These are phyloP conservation scores for Bigelowiella natans DNA, from an alignment of 78 protist genomes.

Conservation along the genomic window DNA sequence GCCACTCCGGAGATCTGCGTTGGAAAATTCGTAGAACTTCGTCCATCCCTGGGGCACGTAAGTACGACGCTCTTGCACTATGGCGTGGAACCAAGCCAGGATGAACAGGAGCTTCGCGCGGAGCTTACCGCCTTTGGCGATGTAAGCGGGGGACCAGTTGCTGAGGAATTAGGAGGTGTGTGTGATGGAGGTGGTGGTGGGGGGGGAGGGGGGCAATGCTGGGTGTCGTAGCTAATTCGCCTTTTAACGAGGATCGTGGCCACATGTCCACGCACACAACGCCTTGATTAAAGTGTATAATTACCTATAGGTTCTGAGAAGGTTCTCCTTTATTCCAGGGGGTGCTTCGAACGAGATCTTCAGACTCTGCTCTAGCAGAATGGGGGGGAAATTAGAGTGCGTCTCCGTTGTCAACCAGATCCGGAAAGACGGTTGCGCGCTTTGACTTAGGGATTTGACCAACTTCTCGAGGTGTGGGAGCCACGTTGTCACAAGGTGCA, in stretches of 20 bases:
- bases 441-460: constrained; percentile 15
- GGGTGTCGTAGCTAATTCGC: too few species aligned
- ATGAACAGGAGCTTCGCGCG: not conserved
- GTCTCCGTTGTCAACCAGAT: constrained; percentile 74
- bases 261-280: too few species aligned
- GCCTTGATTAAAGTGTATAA: too few species aligned
- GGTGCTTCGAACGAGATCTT: constrained; percentile 75
- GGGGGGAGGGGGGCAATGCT: too few species aligned
- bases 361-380: constrained; percentile 32
- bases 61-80: constrained; percentile 71
- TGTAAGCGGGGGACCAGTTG: not conserved
- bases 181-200: too few species aligned
- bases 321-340: constrained; percentile 62
- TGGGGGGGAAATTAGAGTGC: constrained; percentile 43
- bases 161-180: too few species aligned
- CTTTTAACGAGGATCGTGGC: too few species aligned
- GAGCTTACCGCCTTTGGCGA: not conserved
- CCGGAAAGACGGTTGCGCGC: constrained; percentile 48
- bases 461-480: constrained; percentile 50
- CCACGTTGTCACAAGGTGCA: constrained; percentile 71
- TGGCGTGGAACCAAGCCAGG: constrained; percentile 64
- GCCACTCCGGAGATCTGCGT: constrained; percentile 57
- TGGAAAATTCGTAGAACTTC: constrained; percentile 65
- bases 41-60: constrained; percentile 76
- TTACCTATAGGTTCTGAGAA: constrained; percentile 54